Conservation (phyloP, 306 rosid species). For the Delonix regia region DNA sequence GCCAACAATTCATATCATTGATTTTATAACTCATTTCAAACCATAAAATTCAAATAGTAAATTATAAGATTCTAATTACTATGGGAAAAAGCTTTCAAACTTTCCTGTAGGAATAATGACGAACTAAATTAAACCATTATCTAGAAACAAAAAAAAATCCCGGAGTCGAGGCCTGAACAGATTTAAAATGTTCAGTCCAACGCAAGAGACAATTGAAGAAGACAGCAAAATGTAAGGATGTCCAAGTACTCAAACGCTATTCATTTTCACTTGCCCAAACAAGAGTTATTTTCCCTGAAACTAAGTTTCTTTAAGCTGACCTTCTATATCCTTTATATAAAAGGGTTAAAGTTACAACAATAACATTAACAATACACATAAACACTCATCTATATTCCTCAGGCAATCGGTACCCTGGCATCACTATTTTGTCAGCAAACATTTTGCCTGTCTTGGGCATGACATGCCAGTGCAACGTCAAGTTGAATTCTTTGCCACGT, state of each 20-base stretch:
- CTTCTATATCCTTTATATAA: conserved; percentile 15
- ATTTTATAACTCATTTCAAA: too few relatives aligned
- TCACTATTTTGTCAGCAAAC: conserved; percentile 73
- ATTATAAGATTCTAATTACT: too few relatives aligned
- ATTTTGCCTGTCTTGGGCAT: conserved; percentile 99
- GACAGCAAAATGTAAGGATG: background rate
- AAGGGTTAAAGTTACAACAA: conserved; percentile 50
- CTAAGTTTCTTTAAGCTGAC: conserved; percentile 39
- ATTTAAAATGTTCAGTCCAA: background rate
- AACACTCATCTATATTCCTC: conserved; percentile 69
- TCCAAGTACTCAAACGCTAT: conserved; percentile 30
- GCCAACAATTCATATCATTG: too few relatives aligned
- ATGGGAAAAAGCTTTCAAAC: background rate
- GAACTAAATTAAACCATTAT: too few relatives aligned
- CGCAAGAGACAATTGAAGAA: conserved; percentile 7
- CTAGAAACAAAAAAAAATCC: background rate
- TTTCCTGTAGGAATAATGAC: background rate
- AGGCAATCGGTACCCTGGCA: conserved; percentile 82
- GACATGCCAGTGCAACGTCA: conserved; percentile 97
- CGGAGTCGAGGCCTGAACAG: background rate
- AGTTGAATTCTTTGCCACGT: conserved; percentile 82
- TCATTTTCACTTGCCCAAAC: conserved; percentile 20
- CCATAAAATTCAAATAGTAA: too few relatives aligned
- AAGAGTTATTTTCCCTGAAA: conserved; percentile 30
- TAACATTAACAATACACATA: conserved; percentile 37